These are phyloP conservation scores for Eutrema salsugineum DNA, from an alignment of 441 rosid species.

Conservation along the genomic window DNA sequence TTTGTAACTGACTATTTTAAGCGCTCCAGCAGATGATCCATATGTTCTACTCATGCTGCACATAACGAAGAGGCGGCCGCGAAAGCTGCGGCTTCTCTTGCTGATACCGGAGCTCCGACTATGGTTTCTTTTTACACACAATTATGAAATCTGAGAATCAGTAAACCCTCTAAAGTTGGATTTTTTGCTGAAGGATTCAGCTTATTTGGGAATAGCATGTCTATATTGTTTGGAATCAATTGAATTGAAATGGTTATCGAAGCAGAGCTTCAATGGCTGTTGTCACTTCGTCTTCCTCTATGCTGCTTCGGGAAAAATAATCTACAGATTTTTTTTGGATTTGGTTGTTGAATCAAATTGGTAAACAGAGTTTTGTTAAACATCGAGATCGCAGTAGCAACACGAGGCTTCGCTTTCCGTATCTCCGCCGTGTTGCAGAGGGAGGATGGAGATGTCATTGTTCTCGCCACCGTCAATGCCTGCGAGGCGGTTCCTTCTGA, in stretches of 20 bases:
- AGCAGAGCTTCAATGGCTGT: too few species aligned
- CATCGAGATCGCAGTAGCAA: constrained; percentile 74
- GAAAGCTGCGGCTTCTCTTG: constrained; percentile 55
- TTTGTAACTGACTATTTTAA: constrained; percentile 15
- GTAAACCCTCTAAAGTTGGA: not conserved
- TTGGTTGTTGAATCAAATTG: too few species aligned
- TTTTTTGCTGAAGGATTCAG: not conserved
- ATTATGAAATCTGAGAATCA: not conserved
- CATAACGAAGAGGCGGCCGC: constrained; percentile 78
- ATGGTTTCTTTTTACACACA: constrained; percentile 24
- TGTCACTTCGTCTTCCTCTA: too few species aligned
- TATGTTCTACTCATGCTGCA: constrained; percentile 42
- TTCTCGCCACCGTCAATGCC: not conserved
- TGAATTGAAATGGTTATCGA: too few species aligned
- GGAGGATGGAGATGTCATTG: constrained; percentile 27
- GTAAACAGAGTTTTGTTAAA: too few species aligned
- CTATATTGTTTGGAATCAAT: not conserved
- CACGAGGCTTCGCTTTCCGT: constrained; percentile 37
- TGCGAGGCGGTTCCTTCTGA: constrained; percentile 14
- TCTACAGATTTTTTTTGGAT: too few species aligned
- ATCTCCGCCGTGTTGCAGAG: constrained; percentile 9
- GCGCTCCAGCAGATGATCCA: constrained; percentile 40
- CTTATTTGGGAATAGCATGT: not conserved
- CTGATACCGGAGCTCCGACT: constrained; percentile 77
- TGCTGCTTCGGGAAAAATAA: too few species aligned